A percentile compares a stretch with the other conserved stretches of the same genome.
phyloP scores from a whole-genome alignment of 1,284 basidiomycete genomes.

The Neonothopanus nambi region DNA sequence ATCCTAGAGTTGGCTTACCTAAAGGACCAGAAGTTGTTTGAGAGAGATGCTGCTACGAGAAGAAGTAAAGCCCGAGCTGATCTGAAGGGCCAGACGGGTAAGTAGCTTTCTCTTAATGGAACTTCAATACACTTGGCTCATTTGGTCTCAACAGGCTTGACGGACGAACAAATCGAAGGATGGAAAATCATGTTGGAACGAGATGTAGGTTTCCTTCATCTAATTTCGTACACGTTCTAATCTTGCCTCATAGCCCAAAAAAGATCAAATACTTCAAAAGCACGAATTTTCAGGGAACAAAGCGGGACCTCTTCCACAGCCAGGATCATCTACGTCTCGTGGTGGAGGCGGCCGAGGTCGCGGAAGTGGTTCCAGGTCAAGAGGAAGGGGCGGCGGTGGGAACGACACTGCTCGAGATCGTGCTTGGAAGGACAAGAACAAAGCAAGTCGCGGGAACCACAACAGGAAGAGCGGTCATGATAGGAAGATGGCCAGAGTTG shows the following conservation, averaged over 20 bases:
- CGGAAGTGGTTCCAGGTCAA: constrained; percentile 28
- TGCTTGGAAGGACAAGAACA: constrained; percentile 72
- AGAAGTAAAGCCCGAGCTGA: constrained; percentile 64
- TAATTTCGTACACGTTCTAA: background rate
- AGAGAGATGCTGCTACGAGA: constrained; percentile 72
- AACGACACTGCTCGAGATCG: constrained; percentile 45
- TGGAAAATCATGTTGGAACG: constrained; percentile 87
- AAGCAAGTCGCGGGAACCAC: constrained; percentile 62
- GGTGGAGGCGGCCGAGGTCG: constrained; percentile 29
- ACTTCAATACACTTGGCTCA: background rate
- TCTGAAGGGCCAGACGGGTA: constrained; percentile 66
- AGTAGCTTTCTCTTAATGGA: constrained; percentile 14
- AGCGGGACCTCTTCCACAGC: constrained; percentile 14
- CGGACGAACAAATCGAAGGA: constrained; percentile 83
- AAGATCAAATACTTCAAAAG: constrained; percentile 69
- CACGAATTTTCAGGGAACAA: constrained; percentile 75
- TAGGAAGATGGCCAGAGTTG: constrained; percentile 69
- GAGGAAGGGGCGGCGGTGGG: constrained; percentile 24
- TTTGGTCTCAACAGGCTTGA: constrained; percentile 48
- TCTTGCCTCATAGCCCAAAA: constrained; percentile 51
- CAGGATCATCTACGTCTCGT: constrained; percentile 19
- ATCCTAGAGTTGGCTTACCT: constrained; percentile 79
- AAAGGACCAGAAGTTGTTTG: constrained; percentile 70
- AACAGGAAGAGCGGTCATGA: constrained; percentile 72
- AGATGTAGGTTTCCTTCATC: constrained; percentile 54